Base-by-base conservation (phyloP, 371 early-diverging fungal genomes). In the Lichtheimia ornata region DNA sequence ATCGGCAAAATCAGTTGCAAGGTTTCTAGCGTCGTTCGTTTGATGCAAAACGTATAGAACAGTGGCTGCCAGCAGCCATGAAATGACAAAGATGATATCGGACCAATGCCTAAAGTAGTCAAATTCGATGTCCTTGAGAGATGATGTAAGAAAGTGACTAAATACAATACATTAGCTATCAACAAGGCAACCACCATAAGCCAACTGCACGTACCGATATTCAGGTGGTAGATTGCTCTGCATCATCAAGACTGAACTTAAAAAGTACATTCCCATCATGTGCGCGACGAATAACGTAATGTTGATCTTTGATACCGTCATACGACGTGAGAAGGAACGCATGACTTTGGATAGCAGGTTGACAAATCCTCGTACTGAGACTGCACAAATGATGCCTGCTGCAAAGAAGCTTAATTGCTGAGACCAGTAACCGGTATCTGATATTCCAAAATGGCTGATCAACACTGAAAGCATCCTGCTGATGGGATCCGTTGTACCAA, bases 21-120 rank as follows among this genome's bases (percentile, higher is more conserved):
- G 57, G 27, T 63, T 68, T 15, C 71, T 64, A 4, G 72, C 72
- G 54, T 82, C 80, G 30, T 80, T 84, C 2, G 88, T 88, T 53
- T 80, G 84, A 63, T 92, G 88, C 40, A 89, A 76, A 42, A 92
- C 76, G 61, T 88, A 92, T 22, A 91, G 69, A 40, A 91, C 71
- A n/a, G 79, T 64, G 13, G 81, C 74, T 12, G 89, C 87, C 40
- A 84, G 51, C 12, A 89, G 59, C 0, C 92, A 94, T 5, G 91
- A 85, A n/a, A 91, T 74, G 45, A 96, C 72, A 72, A 95, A 94
- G 14, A 96, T 94, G 22, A 91, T 83, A 72, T 97, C 97, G 62
- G 95, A 96, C 97, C 97, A 97, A 28, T 86, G 89, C 58, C 88
- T 84, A 70, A 95, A 97, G 69, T 92, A 96, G 67, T 91, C 82